Evolutionary conservation across 2,329 filamentous ascomycete species (phyloP).

Genomic region (Gaeumannomyces tritici): DNA sequence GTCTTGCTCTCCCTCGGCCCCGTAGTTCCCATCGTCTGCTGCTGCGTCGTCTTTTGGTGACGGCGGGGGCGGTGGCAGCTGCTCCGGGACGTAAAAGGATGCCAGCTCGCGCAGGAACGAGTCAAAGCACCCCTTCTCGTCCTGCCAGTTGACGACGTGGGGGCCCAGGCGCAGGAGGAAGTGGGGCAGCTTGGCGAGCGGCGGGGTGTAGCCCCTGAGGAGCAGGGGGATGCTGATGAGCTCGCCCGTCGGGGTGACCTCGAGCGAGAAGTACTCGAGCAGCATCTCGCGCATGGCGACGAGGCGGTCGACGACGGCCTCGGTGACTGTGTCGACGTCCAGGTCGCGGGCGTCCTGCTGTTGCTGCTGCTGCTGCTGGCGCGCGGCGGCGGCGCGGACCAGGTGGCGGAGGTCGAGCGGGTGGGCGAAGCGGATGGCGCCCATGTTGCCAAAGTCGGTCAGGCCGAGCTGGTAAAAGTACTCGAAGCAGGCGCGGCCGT

Average conservation of each 20-base stretch:
- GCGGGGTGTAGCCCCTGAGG: constrained; percentile 80
- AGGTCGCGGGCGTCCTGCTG: not conserved
- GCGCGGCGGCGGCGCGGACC: constrained; percentile 61
- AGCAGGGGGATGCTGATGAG: constrained; percentile 74
- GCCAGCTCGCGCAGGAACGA: constrained; percentile 81
- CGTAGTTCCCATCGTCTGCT: constrained; percentile 7
- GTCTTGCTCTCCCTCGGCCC: constrained; percentile 16
- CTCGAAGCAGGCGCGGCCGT: constrained; percentile 76
- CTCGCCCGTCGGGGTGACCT: constrained; percentile 69
- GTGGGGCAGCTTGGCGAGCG: constrained; percentile 74
- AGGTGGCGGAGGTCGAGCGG: constrained; percentile 63
- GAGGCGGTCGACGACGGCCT: constrained; percentile 57
- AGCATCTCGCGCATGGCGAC: constrained; percentile 77
- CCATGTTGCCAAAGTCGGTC: constrained; percentile 94
- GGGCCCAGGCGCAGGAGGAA: constrained; percentile 86
- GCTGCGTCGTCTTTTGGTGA: too few species aligned
- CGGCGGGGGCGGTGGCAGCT: constrained; percentile 57
- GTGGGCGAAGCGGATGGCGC: constrained; percentile 69
- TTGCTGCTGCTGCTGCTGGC: constrained; percentile 44
- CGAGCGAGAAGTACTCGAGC: constrained; percentile 81
- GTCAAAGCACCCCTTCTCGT: constrained; percentile 79
- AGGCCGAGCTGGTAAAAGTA: constrained; percentile 94
- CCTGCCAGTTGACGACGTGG: constrained; percentile 67
- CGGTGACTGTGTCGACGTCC: constrained; percentile 46
- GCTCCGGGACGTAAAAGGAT: constrained; percentile 82